Evolutionary conservation across 139 green algal genomes (phyloP), one percentile per base, ranked within the genome.

Genomic region (Pycnococcus provasolii): DNA sequence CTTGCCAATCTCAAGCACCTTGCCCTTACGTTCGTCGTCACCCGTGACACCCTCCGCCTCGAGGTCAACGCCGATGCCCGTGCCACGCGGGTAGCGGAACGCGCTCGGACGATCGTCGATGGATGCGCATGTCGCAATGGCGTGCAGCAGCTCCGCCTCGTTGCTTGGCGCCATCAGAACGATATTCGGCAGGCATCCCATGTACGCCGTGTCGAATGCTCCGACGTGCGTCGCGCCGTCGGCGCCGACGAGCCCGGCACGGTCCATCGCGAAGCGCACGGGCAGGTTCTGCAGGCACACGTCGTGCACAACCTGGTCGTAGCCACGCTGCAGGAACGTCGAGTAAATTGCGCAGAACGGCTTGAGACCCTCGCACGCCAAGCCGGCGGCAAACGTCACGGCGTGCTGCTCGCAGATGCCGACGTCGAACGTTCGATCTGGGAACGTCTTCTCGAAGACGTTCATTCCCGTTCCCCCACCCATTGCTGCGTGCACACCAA

Each of bases 391-490:
- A 83, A 98, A 97, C 1, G 90, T 96, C 1, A 97, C 89, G 5
- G 87, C 83, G 72, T 97, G 91, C 86, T 99, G 94, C 81, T 99
- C 94, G 1, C 93, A 93, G 69, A 99, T 99, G 73, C 94, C 94
- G 6, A 97, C 93, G 64, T 99, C 94, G 70, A 93, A 98, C 50
- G 86, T 88, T 37, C 93, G 85, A 26, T 84, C 70, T 7, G 76
- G 75, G 64, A 83, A 83, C 13, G 58, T 53, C 46, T 84, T 84
- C 60, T 63, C 45, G 60, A 83, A 83, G 42, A 87, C 73, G 68
- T 91, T 92, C 73, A 97, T 84, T 44, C 92, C 92, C 1, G 92
- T 99, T 53, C 94, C 94, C 11, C 94, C 94, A 8, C 91, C 94
- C 94, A 99, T 99, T 46, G 94, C 94, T 1, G 94, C 94, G 58